phyloP scores from a whole-genome alignment of 306 rosid species.

The Spatholobus suberectus region DNA sequence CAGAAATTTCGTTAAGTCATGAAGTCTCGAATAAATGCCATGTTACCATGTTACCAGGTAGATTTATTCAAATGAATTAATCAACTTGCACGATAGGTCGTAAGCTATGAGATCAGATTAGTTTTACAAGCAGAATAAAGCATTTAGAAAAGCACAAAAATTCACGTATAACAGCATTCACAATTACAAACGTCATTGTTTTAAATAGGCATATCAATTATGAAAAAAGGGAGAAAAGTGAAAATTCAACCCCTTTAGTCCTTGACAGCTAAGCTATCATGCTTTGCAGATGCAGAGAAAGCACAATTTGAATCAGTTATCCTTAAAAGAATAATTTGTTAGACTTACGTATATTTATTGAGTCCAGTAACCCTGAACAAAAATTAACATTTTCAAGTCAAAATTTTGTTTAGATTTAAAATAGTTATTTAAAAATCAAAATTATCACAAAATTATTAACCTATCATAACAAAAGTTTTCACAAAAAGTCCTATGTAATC shows the following conservation, averaged over 20 bases:
- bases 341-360: background rate
- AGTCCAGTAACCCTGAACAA: background rate
- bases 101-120: slow-evolving; percentile 34
- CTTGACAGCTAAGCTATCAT: background rate
- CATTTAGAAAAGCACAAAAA: background rate
- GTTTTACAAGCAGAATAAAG: background rate
- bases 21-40: background rate
- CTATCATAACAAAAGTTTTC: background rate
- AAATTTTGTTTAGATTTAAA: background rate
- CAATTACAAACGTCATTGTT: background rate
- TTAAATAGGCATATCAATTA: background rate
- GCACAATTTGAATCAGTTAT: background rate
- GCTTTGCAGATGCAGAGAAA: background rate
- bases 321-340: background rate
- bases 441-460: background rate
- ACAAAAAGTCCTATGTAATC: too few species aligned
- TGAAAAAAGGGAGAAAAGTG: background rate
- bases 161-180: background rate
- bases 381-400: background rate
- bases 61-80: slow-evolving; percentile 28
- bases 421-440: background rate
- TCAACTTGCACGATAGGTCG: slow-evolving; percentile 46
- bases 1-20: background rate
- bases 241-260: background rate
- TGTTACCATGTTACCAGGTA: background rate